Conservation (phyloP, 2,329 filamentous ascomycete species). For the Phialophora macrospora region DNA sequence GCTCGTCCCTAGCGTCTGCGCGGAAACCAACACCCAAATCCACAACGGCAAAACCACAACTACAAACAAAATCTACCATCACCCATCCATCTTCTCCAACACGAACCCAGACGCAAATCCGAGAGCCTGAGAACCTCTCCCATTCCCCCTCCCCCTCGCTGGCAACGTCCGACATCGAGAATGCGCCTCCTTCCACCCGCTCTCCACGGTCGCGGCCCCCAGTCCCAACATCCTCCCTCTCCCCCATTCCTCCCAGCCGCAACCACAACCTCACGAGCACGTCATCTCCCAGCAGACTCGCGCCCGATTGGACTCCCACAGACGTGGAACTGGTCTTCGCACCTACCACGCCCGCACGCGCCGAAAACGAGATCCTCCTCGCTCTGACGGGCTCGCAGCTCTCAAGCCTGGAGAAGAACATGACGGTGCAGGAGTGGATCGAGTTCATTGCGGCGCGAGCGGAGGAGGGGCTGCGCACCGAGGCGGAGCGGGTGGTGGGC, state of each 20-base stretch:
- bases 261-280: constrained; percentile 40
- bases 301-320: constrained; percentile 71
- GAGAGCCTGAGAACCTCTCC: not conserved
- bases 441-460: constrained; percentile 77
- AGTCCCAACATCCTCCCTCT: constrained; percentile 8
- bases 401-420: constrained; percentile 76
- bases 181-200: constrained; percentile 72
- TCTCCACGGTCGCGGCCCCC: constrained; percentile 5
- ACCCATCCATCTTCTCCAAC: constrained; percentile 1
- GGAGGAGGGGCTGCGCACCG: constrained; percentile 75
- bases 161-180: constrained; percentile 70
- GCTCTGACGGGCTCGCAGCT: constrained; percentile 59
- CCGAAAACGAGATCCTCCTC: constrained; percentile 50
- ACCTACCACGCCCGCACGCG: constrained; percentile 47
- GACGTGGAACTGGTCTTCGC: constrained; percentile 70
- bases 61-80: not conserved
- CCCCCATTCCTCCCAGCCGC: constrained; percentile 53
- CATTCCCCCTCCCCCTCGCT: constrained; percentile 23
- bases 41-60: not conserved
- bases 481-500: constrained; percentile 82
- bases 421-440: constrained; percentile 96
- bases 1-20: constrained; percentile 7
- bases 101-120: constrained; percentile 1
- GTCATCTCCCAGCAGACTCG: constrained; percentile 28
- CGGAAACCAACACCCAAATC: constrained; percentile 14